Evolutionary conservation across 2,329 filamentous ascomycete species (phyloP).

Genomic region (Phyllosticta ampelicida): DNA sequence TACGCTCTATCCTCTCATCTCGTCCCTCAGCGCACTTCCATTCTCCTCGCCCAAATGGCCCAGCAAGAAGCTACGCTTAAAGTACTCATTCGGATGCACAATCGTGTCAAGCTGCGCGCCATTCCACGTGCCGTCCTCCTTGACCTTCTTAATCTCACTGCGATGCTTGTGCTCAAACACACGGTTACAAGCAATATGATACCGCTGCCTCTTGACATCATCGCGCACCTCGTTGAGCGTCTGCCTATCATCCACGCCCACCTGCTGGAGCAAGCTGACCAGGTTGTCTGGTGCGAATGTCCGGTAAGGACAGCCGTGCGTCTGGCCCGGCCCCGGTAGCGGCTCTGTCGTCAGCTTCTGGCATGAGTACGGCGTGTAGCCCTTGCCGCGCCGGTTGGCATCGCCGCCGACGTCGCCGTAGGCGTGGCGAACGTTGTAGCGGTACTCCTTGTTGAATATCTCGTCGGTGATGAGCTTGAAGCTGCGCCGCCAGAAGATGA

Average conservation of each 20-base stretch:
- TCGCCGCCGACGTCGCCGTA: slow-evolving; percentile 96
- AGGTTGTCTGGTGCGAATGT: slow-evolving; percentile 88
- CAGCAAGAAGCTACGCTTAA: slow-evolving; percentile 83
- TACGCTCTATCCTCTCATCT: background rate
- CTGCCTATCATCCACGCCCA: slow-evolving; percentile 68
- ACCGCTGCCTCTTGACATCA: slow-evolving; percentile 80
- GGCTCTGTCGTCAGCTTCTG: slow-evolving; percentile 91
- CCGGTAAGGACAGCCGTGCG: slow-evolving; percentile 92
- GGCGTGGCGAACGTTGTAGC: slow-evolving; percentile 89
- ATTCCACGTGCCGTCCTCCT: slow-evolving; percentile 37
- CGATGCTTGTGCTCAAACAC: slow-evolving; percentile 88
- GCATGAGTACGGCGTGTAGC: slow-evolving; percentile 86
- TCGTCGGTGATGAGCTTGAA: slow-evolving; percentile 89
- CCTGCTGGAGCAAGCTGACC: slow-evolving; percentile 59
- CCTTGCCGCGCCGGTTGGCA: slow-evolving; percentile 70
- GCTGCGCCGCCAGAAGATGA: slow-evolving; percentile 79
- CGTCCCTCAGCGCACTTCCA: slow-evolving; percentile 12
- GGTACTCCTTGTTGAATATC: slow-evolving; percentile 93
- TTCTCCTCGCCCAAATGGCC: slow-evolving; percentile 57
- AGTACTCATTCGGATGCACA: slow-evolving; percentile 95
- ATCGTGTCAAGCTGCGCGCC: slow-evolving; percentile 81
- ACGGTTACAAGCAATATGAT: slow-evolving; percentile 90
- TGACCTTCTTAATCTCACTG: slow-evolving; percentile 39
- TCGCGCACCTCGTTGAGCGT: slow-evolving; percentile 74
- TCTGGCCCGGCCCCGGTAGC: slow-evolving; percentile 73